phyloP scores from a whole-genome alignment of 371 early-diverging fungal species.

The Amoeboaphelidium occidentale region DNA sequence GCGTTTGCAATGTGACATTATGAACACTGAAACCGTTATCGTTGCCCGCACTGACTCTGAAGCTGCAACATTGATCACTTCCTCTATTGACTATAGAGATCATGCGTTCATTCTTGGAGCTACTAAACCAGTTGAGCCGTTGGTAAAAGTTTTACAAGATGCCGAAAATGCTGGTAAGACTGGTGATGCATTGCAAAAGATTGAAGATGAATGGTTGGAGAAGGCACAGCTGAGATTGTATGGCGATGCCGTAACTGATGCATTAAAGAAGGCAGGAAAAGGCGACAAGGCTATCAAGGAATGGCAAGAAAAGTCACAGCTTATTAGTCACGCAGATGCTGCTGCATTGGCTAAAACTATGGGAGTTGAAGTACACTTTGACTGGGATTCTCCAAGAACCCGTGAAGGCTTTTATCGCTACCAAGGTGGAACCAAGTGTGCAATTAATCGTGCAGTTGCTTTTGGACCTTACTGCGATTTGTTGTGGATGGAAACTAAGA shows the following conservation, averaged over 20 bases:
- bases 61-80: constrained; percentile 83
- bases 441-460: constrained; percentile 63
- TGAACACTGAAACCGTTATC: constrained; percentile 83
- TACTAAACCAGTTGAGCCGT: constrained; percentile 46
- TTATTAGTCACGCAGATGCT: constrained; percentile 58
- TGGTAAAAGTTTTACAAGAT: constrained; percentile 48
- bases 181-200: constrained; percentile 47
- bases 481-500: constrained; percentile 94
- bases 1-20: constrained; percentile 91
- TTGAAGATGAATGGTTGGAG: constrained; percentile 71
- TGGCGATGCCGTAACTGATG: constrained; percentile 53
- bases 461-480: constrained; percentile 83
- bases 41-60: constrained; percentile 94
- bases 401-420: constrained; percentile 92
- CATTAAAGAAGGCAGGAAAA: constrained; percentile 28
- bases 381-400: constrained; percentile 73
- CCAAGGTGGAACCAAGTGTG: constrained; percentile 76
- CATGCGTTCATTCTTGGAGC: constrained; percentile 84
- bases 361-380: constrained; percentile 64
- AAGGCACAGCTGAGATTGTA: constrained; percentile 63
- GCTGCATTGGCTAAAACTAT: constrained; percentile 43
- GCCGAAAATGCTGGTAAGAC: constrained; percentile 45
- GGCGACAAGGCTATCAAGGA: constrained; percentile 17
- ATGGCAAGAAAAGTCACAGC: constrained; percentile 26
- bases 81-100: constrained; percentile 87